Evolutionary conservation across 1,284 basidiomycete genomes (phyloP).

Genomic region (Anthracocystis panici-leucophaei): DNA sequence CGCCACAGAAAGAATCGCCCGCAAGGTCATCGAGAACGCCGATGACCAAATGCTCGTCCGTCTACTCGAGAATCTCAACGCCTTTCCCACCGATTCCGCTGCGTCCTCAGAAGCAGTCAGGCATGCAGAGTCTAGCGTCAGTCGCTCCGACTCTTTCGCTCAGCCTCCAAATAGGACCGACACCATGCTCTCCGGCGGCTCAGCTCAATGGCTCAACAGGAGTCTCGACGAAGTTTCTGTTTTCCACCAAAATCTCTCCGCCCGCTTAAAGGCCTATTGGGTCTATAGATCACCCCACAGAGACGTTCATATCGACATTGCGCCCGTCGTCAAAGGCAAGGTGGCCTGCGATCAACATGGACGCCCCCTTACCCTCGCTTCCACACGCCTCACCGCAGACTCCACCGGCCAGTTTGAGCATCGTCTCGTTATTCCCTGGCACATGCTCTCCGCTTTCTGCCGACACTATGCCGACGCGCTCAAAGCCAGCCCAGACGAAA

Average conservation of each 20-base stretch:
- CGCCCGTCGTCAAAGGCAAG: conserved; percentile 43
- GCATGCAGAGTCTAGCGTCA: neutral
- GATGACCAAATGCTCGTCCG: conserved; percentile 51
- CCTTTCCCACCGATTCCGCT: conserved; percentile 53
- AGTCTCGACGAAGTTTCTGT: conserved; percentile 51
- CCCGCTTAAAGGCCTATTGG: conserved; percentile 58
- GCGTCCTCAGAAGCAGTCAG: conserved; percentile 26
- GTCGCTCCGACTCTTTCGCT: neutral
- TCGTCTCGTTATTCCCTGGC: conserved; percentile 46
- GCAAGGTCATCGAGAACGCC: conserved; percentile 44
- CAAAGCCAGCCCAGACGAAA: conserved; percentile 20
- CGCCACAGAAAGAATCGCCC: conserved; percentile 36
- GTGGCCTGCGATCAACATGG: conserved; percentile 27
- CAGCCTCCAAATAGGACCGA: conserved; percentile 29
- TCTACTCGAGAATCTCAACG: conserved; percentile 50
- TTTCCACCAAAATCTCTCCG: conserved; percentile 51
- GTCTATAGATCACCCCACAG: conserved; percentile 50
- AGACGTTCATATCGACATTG: conserved; percentile 54
- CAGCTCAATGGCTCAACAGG: conserved; percentile 48
- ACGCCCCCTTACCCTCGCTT: conserved; percentile 33
- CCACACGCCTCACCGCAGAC: conserved; percentile 40
- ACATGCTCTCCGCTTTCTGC: conserved; percentile 53
- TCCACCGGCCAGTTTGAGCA: conserved; percentile 42
- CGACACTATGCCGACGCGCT: conserved; percentile 27
- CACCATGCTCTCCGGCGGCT: conserved; percentile 40